These are phyloP conservation scores for Persicaria tinctoria DNA, from an alignment of 148 eudicot species.

Conservation along the genomic window DNA sequence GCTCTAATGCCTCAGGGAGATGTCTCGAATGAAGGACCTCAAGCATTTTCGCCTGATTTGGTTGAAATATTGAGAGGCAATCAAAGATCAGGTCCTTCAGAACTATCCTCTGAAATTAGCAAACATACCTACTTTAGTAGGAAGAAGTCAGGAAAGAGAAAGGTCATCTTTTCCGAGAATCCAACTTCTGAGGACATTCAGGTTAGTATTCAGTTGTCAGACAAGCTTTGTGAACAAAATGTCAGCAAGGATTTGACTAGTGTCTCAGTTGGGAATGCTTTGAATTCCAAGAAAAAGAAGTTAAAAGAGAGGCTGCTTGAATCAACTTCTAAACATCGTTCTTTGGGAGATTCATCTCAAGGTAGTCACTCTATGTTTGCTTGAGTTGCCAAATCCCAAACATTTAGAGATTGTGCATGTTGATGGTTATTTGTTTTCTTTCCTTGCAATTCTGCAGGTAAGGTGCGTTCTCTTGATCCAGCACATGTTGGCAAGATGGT, in stretches of 20 bases:
- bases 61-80: slow-evolving; percentile 30
- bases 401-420: background rate
- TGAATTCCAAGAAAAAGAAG: slow-evolving; percentile 24
- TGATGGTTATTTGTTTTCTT: background rate
- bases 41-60: slow-evolving; percentile 15
- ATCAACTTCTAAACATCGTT: slow-evolving; percentile 16
- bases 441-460: slow-evolving; percentile 11
- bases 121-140: slow-evolving; percentile 59
- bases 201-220: slow-evolving; percentile 19
- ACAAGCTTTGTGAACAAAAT: slow-evolving; percentile 30
- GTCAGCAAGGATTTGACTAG: slow-evolving; percentile 16
- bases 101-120: slow-evolving; percentile 26
- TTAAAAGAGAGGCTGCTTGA: slow-evolving; percentile 15
- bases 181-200: slow-evolving; percentile 25
- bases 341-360: slow-evolving; percentile 15
- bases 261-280: slow-evolving; percentile 15
- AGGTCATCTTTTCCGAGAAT: slow-evolving; percentile 36
- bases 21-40: slow-evolving; percentile 20
- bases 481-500: slow-evolving; percentile 20
- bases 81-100: slow-evolving; percentile 34
- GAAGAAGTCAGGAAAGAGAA: slow-evolving; percentile 38
- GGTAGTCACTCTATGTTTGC: slow-evolving; percentile 13
- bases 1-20: slow-evolving; percentile 34
- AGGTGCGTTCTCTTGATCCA: slow-evolving; percentile 15
- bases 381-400: slow-evolving; percentile 15